Conservation (phyloP, 768 basidiomycete species). For the Collybia sordida region DNA sequence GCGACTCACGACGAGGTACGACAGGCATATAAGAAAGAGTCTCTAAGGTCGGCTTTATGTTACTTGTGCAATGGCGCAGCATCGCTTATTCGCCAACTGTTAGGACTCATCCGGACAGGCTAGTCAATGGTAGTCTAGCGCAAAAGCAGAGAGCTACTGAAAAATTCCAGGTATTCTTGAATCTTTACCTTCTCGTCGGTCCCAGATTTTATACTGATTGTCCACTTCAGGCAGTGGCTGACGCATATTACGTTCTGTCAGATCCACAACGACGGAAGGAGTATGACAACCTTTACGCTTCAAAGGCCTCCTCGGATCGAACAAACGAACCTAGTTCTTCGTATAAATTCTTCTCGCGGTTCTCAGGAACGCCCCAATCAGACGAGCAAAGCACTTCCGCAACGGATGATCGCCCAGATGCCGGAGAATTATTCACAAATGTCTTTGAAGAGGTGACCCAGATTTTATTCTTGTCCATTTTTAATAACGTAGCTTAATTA, state of each 20-base stretch:
- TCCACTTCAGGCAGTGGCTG: slow-evolving; percentile 71
- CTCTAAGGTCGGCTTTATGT: slow-evolving; percentile 49
- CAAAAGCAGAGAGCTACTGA: slow-evolving; percentile 80
- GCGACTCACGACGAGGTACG: slow-evolving; percentile 71
- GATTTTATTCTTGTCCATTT: background rate
- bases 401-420: slow-evolving; percentile 57
- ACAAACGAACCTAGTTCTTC: slow-evolving; percentile 68
- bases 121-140: slow-evolving; percentile 64
- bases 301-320: slow-evolving; percentile 48
- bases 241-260: slow-evolving; percentile 92
- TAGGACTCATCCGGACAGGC: slow-evolving; percentile 89
- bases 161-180: slow-evolving; percentile 74
- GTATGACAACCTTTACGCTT: slow-evolving; percentile 68
- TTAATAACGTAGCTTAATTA: background rate
- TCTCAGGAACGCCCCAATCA: slow-evolving; percentile 67
- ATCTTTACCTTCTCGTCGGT: background rate
- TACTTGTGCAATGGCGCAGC: background rate
- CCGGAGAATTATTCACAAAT: slow-evolving; percentile 82
- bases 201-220: slow-evolving; percentile 1
- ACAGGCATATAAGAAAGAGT: slow-evolving; percentile 80
- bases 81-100: slow-evolving; percentile 14
- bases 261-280: slow-evolving; percentile 71
- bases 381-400: slow-evolving; percentile 30
- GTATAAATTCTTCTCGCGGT: slow-evolving; percentile 73
- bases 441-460: slow-evolving; percentile 84